Percentiles rank a stretch among this genome's conserved stretches.
phyloP scores from a whole-genome alignment of 192 early-diverging fungal genomes.

The Haplosporangium gracile region DNA sequence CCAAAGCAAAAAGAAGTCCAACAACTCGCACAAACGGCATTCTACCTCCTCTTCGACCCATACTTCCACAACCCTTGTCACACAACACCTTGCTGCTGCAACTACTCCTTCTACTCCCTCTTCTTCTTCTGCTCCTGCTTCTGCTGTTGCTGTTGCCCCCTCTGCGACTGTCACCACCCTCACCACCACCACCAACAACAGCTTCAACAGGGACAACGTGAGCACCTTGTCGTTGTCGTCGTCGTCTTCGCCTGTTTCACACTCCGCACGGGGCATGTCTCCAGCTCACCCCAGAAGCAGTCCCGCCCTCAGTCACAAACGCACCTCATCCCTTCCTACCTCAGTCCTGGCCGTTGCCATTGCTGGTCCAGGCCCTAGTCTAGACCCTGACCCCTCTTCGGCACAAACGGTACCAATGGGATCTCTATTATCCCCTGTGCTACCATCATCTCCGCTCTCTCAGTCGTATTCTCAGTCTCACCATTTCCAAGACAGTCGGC shows the following conservation, averaged over 20 bases:
- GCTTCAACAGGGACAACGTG: not conserved
- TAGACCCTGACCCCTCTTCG: not conserved
- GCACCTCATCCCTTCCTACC: slow-evolving; percentile 36
- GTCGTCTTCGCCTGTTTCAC: slow-evolving; percentile 4
- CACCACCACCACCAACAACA: not conserved
- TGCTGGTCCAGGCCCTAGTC: not conserved
- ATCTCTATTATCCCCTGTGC: not conserved
- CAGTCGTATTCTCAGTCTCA: not conserved
- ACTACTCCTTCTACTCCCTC: not conserved
- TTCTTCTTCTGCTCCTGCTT: not conserved
- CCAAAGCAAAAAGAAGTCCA: not conserved
- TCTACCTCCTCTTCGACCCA: slow-evolving; percentile 8
- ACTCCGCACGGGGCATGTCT: slow-evolving; percentile 5
- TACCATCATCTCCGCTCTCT: not conserved
- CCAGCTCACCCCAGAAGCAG: slow-evolving; percentile 19
- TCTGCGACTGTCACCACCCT: not conserved
- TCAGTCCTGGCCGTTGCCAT: not conserved
- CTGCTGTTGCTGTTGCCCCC: not conserved
- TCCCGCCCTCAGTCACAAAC: slow-evolving; percentile 31
- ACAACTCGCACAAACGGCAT: slow-evolving; percentile 19
- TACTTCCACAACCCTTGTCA: not conserved
- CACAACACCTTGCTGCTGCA: not conserved
- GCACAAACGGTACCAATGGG: not conserved
- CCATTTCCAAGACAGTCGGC: too few species aligned
- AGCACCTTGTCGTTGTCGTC: slow-evolving; percentile 3